Percentiles rank a stretch among this genome's conserved stretches.
Evolutionary conservation across 2,329 filamentous ascomycete species (phyloP).

Genomic region (Penicillium nordicum): DNA sequence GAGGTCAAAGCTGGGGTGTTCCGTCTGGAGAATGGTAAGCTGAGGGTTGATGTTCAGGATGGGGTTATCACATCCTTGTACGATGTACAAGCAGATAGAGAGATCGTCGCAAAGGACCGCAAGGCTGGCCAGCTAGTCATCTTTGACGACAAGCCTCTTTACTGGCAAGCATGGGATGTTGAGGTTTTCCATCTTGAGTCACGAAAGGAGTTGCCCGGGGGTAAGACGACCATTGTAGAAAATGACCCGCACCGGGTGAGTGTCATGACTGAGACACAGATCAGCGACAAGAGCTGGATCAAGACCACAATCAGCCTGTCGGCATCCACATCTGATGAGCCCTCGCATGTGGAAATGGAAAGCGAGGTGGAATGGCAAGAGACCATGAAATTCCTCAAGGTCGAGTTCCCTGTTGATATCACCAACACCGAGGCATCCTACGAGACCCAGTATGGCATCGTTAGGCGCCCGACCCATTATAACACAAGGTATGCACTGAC

Average conservation of each 20-base stretch:
- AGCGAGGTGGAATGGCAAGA: conserved; percentile 96
- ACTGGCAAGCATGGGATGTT: conserved; percentile 98
- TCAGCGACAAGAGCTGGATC: conserved; percentile 81
- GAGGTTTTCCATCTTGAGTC: conserved; percentile 94
- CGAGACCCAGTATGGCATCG: conserved; percentile 89
- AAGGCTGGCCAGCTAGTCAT: conserved; percentile 91
- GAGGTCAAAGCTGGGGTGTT: conserved; percentile 62
- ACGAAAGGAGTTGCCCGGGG: conserved; percentile 68
- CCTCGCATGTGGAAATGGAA: conserved; percentile 71
- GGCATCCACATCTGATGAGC: conserved; percentile 62
- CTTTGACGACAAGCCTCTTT: conserved; percentile 94
- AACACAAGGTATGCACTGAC: conserved; percentile 73
- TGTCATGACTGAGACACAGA: conserved; percentile 77
- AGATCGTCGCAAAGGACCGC: conserved; percentile 67
- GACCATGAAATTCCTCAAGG: conserved; percentile 96
- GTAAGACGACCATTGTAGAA: conserved; percentile 68
- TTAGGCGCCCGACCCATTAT: conserved; percentile 89
- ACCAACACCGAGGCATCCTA: conserved; percentile 90
- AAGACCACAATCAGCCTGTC: conserved; percentile 80
- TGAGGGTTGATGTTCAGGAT: conserved; percentile 67
- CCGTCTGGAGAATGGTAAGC: conserved; percentile 73
- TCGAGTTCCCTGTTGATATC: conserved; percentile 93
- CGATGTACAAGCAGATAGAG: conserved; percentile 68
- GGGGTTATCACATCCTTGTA: conserved; percentile 82
- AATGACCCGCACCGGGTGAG: conserved; percentile 72